Evolutionary conservation across 2,329 filamentous ascomycete species (phyloP).

Genomic region (Aspergillus sp.): DNA sequence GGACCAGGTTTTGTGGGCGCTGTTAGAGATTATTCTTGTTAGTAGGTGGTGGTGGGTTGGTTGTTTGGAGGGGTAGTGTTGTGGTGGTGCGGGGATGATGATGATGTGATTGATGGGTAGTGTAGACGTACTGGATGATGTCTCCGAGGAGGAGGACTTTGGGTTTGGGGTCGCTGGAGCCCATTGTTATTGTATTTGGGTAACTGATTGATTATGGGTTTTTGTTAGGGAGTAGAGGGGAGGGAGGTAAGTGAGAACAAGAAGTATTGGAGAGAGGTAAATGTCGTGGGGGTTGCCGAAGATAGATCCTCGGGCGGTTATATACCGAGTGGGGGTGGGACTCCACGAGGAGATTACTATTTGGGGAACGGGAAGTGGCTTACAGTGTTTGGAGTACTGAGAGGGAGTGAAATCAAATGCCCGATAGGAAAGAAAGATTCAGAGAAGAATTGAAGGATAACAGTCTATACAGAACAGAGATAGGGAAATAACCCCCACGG

Average conservation of each 20-base stretch:
- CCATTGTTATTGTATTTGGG: constrained; percentile 20
- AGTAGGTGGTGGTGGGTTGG: background rate
- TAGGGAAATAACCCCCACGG: constrained; percentile 12
- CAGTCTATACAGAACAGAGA: background rate
- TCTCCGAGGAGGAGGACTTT: constrained; percentile 65
- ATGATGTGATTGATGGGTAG: background rate
- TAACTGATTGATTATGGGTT: background rate
- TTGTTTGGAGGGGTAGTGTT: background rate
- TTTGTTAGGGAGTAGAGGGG: background rate
- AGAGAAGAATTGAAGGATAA: background rate
- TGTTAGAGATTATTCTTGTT: constrained; percentile 19
- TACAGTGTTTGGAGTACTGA: too few species aligned
- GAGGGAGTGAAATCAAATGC: too few species aligned
- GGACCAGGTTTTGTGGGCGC: constrained; percentile 66
- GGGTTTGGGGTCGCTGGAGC: constrained; percentile 43
- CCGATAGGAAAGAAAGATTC: background rate
- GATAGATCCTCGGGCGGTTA: background rate
- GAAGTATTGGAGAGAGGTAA: background rate
- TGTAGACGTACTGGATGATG: constrained; percentile 61
- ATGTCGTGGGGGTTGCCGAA: background rate
- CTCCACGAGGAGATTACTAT: background rate
- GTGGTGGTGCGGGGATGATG: background rate
- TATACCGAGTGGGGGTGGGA: constrained; percentile 2
- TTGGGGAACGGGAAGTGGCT: background rate
- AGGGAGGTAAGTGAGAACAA: background rate